Base-by-base conservation (phyloP, 805 yeast genomes). In the Phaffomyces opuntiae region DNA sequence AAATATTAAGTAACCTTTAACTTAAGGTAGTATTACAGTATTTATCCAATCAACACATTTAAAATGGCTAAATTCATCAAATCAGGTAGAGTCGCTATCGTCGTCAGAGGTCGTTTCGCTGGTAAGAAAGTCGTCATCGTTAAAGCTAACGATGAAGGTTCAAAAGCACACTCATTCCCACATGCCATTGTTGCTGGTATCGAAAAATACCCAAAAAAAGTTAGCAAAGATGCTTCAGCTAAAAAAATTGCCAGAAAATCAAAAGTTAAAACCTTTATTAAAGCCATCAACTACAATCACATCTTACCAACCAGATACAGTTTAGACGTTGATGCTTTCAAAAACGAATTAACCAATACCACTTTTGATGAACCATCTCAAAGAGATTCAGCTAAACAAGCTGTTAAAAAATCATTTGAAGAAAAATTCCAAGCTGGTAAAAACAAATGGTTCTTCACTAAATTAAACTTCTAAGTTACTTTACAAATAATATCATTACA, bases 361-460 rank as follows among this genome's bases (percentile, higher is more conserved):
- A 80, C 98, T 67, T 85, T 93, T 73, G 80, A 80, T 69, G 97
- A 93, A 81, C 96, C 98, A 75, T 79, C 97, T 59, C 96, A 90
- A 78, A 86, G 95, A 74, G 95, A 83, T 76, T 96, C 90, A 73
- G 98, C 98, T 70, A 93, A 90, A 87, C 91, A 93, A 82, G 89
- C 83, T 70, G 87, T 93, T 74, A 93, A 88, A 87, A 87, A 90
- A 83, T 96, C 96, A 72, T 91, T 93, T 70, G 99, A 93, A 80
- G 96, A 93, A 80, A 88, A 89, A 83, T 96, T 91, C 83, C 95
- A 87, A 75, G 89, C 96, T 70, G 99, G 99, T 74, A 89, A 93
- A 86, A 91, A 91, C 90, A 90, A 89, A 80, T 93, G 99, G 99
- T 93, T 93, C 83, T 93, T 93, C 90, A 83, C 96, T 75, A 93